Base-by-base conservation (phyloP, 2,329 filamentous ascomycete genomes). In the Trichoderma sp. region DNA sequence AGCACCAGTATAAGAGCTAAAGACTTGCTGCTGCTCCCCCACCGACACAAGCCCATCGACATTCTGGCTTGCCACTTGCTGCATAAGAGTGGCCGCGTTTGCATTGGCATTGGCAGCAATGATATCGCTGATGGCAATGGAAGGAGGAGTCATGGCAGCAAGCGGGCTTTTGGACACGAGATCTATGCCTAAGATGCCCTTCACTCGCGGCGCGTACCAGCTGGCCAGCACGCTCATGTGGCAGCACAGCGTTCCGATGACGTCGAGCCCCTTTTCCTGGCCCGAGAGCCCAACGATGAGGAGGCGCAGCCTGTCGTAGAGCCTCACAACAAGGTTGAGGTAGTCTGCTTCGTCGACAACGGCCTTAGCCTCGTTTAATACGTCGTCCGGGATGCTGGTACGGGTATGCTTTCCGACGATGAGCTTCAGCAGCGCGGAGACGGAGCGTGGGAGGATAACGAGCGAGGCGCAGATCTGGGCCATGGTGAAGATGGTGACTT, bases 291-390 rank as follows among this genome's bases (percentile, higher is more conserved):
- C 70, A 15, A 11, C 30, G 6, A 70, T 36, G 59, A 72, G 55
- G 23, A 59, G 28, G 9, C n/a, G 8, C 13, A 72, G n/a, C 20
- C 50, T 72, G 13, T 62, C 70, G 26, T 66, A 71, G n/a, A 72
- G 36, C n/a, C 47, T 53, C 6, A 55, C 61, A 2, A 63, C 43
- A 17, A 67, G 11, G 20, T 36, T 34, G n/a, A 71, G 68, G 32
- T 67, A 72, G 39, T 71, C 61, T 36, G 71, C 59, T 12, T 72
- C 71, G 20, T 71, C 53, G 23, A 72, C 7, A 12, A 72, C 59
- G 11, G 59, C 61, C 71, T 55, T 62, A 6, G 68, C 71, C 11
- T 72, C 71, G 7, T 39, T 26, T 4, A 63, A 34, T n/a, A 26
- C 47, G 5, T 72, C 57, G 67, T 36, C 57, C 12, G 8, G 61